A percentile compares a stretch with the other conserved stretches of the same genome.
These are phyloP conservation scores for Macrolepiota dolichaula DNA, from an alignment of 768 basidiomycete genomes.

Conservation along the genomic window DNA sequence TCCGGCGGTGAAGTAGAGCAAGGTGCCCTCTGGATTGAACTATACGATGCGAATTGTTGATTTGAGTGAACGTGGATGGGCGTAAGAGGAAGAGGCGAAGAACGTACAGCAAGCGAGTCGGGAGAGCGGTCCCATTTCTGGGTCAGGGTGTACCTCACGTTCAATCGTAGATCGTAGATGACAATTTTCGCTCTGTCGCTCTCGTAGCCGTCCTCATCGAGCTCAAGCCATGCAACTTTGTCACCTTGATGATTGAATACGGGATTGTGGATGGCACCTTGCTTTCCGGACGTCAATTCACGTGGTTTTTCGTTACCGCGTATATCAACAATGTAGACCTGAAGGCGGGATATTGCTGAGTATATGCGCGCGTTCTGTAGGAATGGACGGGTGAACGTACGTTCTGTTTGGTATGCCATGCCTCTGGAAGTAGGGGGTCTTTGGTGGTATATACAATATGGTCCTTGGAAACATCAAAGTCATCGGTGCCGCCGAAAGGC, in stretches of 20 bases:
- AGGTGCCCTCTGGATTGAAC: constrained; percentile 73
- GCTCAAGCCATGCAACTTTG: constrained; percentile 85
- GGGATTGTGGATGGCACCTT: constrained; percentile 80
- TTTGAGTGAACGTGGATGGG: background rate
- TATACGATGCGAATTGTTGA: constrained; percentile 24
- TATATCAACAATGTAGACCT: constrained; percentile 74
- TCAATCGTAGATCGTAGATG: constrained; percentile 67
- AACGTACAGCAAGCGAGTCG: constrained; percentile 51
- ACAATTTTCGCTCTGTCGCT: constrained; percentile 80
- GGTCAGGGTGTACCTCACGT: constrained; percentile 71
- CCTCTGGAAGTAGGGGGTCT: constrained; percentile 70
- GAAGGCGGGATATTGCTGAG: constrained; percentile 1
- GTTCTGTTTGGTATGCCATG: constrained; percentile 89
- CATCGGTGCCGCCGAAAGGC: constrained; percentile 81
- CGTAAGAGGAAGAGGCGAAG: background rate
- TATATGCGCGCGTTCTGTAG: background rate
- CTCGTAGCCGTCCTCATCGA: constrained; percentile 87
- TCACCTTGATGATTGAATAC: constrained; percentile 63
- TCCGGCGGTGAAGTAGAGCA: constrained; percentile 72
- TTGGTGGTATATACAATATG: constrained; percentile 84
- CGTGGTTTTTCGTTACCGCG: constrained; percentile 43
- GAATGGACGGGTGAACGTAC: constrained; percentile 30
- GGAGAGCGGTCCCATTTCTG: constrained; percentile 87
- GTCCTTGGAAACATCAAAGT: constrained; percentile 70
- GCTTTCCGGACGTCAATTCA: constrained; percentile 79